Evolutionary conservation across 164 flowering plant species (phyloP), one percentile per base, ranked within the genome.

Genomic region (Platanus orientalis): DNA sequence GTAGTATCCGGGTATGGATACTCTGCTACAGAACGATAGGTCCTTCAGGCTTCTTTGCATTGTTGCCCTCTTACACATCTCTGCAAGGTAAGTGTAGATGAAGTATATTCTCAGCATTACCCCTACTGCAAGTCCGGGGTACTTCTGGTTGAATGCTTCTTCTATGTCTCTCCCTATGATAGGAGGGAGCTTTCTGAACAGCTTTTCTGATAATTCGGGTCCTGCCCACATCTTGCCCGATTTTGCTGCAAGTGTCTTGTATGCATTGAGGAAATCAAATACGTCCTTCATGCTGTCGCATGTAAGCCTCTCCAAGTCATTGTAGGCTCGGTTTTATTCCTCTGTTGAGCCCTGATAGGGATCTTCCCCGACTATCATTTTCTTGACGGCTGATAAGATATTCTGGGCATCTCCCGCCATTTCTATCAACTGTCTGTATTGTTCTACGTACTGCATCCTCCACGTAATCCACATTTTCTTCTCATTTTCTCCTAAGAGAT

Each of bases 1-100:
- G 26, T 62, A 62, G 14, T 62, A 62, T 0, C 65, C 65, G 17
- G 65, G 65, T 1, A 62, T 30, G 4, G 65, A 47, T 14, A 62
- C 52, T 20, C 52, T 19, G 17, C 14, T 28, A 57, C 65, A 62
- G 45, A 62, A 62, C 5, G 65, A 50, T 12, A 62, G 17, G 36
- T 51, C 55, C n/a, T 62, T 62, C 7, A 62, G 19, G 9, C 44
- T 27, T 13, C 57, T n/a, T 39, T 62, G 20, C 23, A 62, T 16
- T 17, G 64, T 55, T 1, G 64, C 64, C 3, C 29, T 26, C 55
- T 61, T 61, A 40, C 64, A 61, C 23, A 24, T n/a, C 3, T 61
- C 21, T 29, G 27, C 55, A 3, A 61, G 40, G 49, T 48, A 61
- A 11, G 34, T 50, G n/a, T 52, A 34, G 1, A 56, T 14, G 25